phyloP scores from a whole-genome alignment of 139 green algal genomes.

The Asterochloris erici region DNA sequence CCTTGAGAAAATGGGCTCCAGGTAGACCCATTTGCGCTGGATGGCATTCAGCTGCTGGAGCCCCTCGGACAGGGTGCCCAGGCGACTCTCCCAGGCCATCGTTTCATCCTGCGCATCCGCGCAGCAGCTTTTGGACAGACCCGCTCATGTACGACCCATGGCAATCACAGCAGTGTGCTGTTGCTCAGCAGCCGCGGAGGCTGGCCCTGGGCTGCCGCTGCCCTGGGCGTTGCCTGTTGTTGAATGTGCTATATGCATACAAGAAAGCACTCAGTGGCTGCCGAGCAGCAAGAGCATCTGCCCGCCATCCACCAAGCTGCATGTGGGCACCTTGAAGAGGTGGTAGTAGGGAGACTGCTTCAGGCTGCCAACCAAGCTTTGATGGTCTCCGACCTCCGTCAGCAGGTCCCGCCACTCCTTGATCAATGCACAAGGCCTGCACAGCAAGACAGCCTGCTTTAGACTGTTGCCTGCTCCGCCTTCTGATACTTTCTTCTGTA shows the following conservation, averaged over 20 bases:
- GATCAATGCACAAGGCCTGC: constrained; percentile 55
- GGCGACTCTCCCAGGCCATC: constrained; percentile 52
- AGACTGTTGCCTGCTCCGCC: not conserved
- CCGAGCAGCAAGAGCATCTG: not conserved
- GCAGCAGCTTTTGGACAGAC: too few species aligned
- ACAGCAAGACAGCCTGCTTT: not conserved
- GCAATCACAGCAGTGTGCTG: too few species aligned
- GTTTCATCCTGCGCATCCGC: constrained; percentile 41
- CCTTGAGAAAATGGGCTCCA: constrained; percentile 79
- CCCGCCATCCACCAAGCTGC: not conserved
- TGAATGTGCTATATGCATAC: too few species aligned
- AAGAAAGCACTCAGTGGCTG: too few species aligned
- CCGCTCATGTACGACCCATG: too few species aligned
- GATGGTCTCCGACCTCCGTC: constrained; percentile 75
- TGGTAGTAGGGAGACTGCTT: constrained; percentile 62
- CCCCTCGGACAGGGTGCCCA: constrained; percentile 58
- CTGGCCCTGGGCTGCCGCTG: too few species aligned
- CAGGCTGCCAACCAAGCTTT: constrained; percentile 67
- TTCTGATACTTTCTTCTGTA: not conserved
- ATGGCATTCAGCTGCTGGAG: constrained; percentile 61
- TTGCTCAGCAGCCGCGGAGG: too few species aligned
- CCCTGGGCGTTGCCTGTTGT: too few species aligned
- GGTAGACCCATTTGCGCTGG: constrained; percentile 82
- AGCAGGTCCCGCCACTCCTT: constrained; percentile 80
- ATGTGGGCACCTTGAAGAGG: constrained; percentile 54